These are phyloP conservation scores for Fraxinus nigra DNA, from an alignment of 305 asterid species.

Conservation along the genomic window DNA sequence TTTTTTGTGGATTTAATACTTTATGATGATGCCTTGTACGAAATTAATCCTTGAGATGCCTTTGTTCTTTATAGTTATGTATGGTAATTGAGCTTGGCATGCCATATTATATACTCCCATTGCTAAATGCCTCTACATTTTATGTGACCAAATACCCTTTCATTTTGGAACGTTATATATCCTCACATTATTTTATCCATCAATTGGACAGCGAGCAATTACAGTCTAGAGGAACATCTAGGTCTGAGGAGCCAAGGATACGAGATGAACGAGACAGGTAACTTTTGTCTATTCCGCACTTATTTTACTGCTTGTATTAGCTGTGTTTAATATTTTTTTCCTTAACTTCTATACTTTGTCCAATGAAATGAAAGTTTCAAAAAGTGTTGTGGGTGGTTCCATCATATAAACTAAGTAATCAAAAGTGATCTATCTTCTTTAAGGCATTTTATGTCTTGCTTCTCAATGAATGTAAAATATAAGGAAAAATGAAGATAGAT, in stretches of 20 bases:
- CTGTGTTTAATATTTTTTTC: neutral
- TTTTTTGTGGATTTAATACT: neutral
- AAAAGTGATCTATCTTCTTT: neutral
- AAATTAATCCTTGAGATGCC: neutral
- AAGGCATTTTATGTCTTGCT: neutral
- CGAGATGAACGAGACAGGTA: constrained; percentile 77
- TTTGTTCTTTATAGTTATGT: neutral
- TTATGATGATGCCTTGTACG: neutral
- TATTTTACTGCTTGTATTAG: neutral
- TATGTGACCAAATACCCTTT: neutral
- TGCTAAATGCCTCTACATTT: neutral
- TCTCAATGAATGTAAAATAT: neutral
- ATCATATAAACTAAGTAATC: neutral
- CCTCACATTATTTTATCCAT: neutral
- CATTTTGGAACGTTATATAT: neutral
- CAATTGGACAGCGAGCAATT: constrained; percentile 61
- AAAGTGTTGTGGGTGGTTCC: neutral
- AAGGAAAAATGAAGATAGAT: neutral
- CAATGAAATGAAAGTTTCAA: neutral
- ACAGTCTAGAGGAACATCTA: constrained; percentile 79
- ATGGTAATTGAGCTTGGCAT: neutral
- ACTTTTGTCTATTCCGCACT: neutral
- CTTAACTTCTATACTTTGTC: neutral
- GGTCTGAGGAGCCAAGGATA: constrained; percentile 86
- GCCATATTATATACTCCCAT: neutral